Conservation (phyloP, 1,139 yeast genomes). For the Diutina scorzettiae region DNA sequence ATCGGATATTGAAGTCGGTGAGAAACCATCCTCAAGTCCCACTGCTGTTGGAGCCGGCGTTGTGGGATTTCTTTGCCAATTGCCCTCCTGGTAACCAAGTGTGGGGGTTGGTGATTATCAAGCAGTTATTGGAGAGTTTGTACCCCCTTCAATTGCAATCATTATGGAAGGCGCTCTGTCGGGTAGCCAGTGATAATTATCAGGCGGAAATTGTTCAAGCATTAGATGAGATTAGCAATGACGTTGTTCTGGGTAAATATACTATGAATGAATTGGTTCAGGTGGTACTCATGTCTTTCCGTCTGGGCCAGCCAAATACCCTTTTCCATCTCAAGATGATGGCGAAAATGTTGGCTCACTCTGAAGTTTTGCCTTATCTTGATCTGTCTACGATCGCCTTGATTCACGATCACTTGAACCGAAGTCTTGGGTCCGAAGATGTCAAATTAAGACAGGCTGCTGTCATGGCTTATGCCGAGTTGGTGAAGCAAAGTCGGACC, state of each 20-base stretch:
- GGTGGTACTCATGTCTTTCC: slow-evolving; percentile 11
- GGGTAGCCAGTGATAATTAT: slow-evolving; percentile 11
- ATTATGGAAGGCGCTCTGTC: slow-evolving; percentile 17
- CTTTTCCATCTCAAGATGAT: slow-evolving; percentile 12
- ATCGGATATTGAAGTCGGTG: background rate
- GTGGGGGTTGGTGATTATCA: slow-evolving; percentile 22
- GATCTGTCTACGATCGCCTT: slow-evolving; percentile 26
- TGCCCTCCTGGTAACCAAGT: slow-evolving; percentile 11
- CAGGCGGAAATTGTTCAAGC: slow-evolving; percentile 15
- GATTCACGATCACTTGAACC: slow-evolving; percentile 14
- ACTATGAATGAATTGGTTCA: slow-evolving; percentile 13
- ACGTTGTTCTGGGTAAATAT: slow-evolving; percentile 19
- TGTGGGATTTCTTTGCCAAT: slow-evolving; percentile 18
- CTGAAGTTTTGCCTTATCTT: background rate
- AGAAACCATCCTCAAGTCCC: background rate
- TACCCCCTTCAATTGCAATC: slow-evolving; percentile 12
- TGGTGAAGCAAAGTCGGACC: slow-evolving; percentile 11
- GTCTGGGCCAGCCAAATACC: slow-evolving; percentile 18
- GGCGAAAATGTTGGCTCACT: background rate
- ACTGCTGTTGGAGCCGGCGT: slow-evolving; percentile 14
- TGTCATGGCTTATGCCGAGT: slow-evolving; percentile 8
- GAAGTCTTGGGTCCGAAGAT: background rate
- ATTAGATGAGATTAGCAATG: slow-evolving; percentile 21
- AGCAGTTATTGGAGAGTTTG: slow-evolving; percentile 23
- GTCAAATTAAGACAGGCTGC: background rate